Evolutionary conservation across 371 early-diverging fungal species (phyloP), one percentile per base, ranked within the genome.

Genomic region (Funneliformis caledonium): DNA sequence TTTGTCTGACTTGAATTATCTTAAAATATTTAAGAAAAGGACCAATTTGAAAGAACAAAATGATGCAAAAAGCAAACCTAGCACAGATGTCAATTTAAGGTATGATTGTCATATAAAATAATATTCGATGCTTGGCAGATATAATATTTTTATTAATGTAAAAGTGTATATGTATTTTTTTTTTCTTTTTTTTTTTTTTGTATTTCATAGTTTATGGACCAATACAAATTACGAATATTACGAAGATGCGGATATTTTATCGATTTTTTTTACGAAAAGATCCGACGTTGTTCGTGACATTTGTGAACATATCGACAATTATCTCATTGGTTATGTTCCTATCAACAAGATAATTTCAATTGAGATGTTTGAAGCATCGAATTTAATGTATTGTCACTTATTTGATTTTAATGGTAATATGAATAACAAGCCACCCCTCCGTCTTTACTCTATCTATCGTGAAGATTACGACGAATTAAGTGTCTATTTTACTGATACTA

Each of bases 1-100:
- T 62, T 76, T 76, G 43, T 76, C 61, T 76, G 60, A 76, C 76
- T 61, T 47, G 59, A 5, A 62, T 37, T 19, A 42, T 76, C 60
- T 43, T 76, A 61, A 59, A 61, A 76, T 76, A 61, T 43, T 76
- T 62, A 76, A 47, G 33, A 31, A 72, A 72, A 65, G 11, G 19
- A 8, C 26, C 14, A 48, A 72, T 31, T 72, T 72, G 45, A 19
- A 45, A 72, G 26, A 72, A 72, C 5, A 72, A 43, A 72, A 65
- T 9, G 6, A 64, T 64, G n/a, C 37, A 12, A 47, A 72, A 72
- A 19, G 52, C 19, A 16, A 52, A 52, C 52, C 19, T 19, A 52
- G 45, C 2, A 19, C 7, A 19, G 33, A 76, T 61, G 59, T 11
- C 14, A 76, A 76, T 1, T 60, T 60, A 60, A 76, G 61, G 61